Evolutionary conservation across 306 rosid species (phyloP).

Genomic region (Acacia melanoxylon): DNA sequence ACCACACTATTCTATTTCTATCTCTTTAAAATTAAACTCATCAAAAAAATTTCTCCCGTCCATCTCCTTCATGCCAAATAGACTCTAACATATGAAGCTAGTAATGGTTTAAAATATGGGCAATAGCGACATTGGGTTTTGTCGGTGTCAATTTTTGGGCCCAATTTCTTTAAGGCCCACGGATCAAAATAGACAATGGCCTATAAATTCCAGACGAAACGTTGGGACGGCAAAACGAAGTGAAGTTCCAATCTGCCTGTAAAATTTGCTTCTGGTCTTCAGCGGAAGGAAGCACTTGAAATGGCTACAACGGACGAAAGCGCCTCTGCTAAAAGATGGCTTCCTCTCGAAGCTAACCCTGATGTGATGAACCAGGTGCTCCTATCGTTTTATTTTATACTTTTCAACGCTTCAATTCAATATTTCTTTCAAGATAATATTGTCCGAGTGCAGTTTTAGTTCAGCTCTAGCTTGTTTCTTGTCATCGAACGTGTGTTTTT

Average conservation of each 20-base stretch:
- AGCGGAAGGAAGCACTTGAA: not conserved
- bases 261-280: not conserved
- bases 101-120: not conserved
- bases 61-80: too few relatives aligned
- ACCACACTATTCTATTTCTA: too few relatives aligned
- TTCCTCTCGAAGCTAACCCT: constrained; percentile 99
- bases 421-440: not conserved
- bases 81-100: too few relatives aligned
- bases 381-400: not conserved
- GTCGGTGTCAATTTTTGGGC: not conserved
- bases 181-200: not conserved
- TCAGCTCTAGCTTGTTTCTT: not conserved
- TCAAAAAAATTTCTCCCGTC: too few relatives aligned
- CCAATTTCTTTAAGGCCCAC: not conserved
- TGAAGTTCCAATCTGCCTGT: not conserved
- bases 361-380: constrained; percentile 91
- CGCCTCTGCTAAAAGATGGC: constrained; percentile 78
- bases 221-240: not conserved
- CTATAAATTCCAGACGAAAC: not conserved
- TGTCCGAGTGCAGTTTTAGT: not conserved
- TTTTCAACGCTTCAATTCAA: not conserved
- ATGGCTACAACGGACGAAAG: constrained; percentile 64
- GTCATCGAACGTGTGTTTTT: not conserved
- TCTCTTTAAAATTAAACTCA: too few relatives aligned
- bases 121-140: not conserved